A percentile compares a stretch with the other conserved stretches of the same genome.
Evolutionary conservation across 2,329 filamentous ascomycete species (phyloP).

Genomic region (Tympanopsis confertula): DNA sequence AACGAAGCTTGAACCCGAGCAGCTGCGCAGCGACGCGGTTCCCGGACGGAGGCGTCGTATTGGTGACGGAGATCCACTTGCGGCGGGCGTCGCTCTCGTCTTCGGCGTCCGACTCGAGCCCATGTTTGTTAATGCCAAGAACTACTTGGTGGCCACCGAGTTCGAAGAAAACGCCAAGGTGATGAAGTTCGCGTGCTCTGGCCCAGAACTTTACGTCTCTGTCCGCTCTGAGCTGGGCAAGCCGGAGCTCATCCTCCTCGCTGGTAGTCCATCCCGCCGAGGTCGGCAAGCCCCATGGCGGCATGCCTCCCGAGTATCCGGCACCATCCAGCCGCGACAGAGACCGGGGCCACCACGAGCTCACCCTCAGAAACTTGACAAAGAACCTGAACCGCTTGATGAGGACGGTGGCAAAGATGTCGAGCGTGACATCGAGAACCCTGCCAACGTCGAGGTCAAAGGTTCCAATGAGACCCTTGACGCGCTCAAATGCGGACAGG

Average conservation of each 20-base stretch:
- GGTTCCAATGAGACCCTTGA: constrained; percentile 89
- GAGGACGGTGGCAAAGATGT: constrained; percentile 85
- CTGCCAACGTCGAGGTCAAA: constrained; percentile 95
- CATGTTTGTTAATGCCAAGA: constrained; percentile 5
- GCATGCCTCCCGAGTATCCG: constrained; percentile 55
- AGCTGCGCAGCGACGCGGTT: constrained; percentile 89
- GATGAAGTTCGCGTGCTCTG: constrained; percentile 60
- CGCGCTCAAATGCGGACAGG: constrained; percentile 75
- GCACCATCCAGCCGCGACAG: constrained; percentile 32
- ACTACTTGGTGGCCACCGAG: constrained; percentile 61
- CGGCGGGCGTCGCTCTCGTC: constrained; percentile 43
- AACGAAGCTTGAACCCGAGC: constrained; percentile 91
- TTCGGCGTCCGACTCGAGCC: constrained; percentile 17
- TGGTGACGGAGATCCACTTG: constrained; percentile 71
- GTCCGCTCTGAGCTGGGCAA: constrained; percentile 41
- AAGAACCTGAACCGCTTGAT: constrained; percentile 92
- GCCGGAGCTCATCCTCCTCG: constrained; percentile 55
- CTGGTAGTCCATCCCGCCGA: constrained; percentile 50
- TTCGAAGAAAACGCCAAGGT: constrained; percentile 80
- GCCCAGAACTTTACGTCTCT: constrained; percentile 76
- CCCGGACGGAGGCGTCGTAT: constrained; percentile 70
- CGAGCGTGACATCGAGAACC: constrained; percentile 84
- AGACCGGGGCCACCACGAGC: constrained; percentile 90
- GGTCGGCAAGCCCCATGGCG: constrained; percentile 70
- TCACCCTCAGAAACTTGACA: constrained; percentile 78